Base-by-base conservation (phyloP, 345 rosid genomes). In the Syzygium aqueum region DNA sequence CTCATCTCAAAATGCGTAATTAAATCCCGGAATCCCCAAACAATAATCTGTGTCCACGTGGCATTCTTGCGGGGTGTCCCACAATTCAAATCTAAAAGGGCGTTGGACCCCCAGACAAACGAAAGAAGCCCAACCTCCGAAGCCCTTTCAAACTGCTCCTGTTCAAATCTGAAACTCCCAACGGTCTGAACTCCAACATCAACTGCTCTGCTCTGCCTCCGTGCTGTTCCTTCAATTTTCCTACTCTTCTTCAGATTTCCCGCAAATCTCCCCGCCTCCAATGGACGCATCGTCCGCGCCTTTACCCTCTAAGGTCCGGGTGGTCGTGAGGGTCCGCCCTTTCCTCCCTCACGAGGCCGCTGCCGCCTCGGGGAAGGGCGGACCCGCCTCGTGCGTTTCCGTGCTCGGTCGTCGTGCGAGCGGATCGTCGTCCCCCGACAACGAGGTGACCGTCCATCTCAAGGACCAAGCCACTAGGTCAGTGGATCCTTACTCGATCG, bases 401-500 rank as follows among this genome's bases (percentile, higher is more conserved):
- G 92, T 94, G 43, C 89, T 90, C 53, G 91, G 84, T 88, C 91
- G 84, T 88, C 91, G 85, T 67, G 92, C 89, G 82, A 52, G 10
- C 6, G 91, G 86, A 4, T 86, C 89, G 25, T 27, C 84, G 9
- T 27, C 82, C 49, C 49, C 82, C 49, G 49, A 73, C 49, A 91
- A 88, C 16, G 96, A 95, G 90, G 98, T 96, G 16, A 37, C 95
- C 0, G 96, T 97, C 86, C 86, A 87, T 53, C 94, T 97, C 51
- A 93, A 93, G 87, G 98, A 97, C 88, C 96, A 95, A 16, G 88
- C 89, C 28, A 94, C 93, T 85, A 94, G 95, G 99, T 96, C 57
- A 89, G 91, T 12, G 53, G 11, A 0, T 51, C 11, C 40, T 40
- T 67, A 52, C 51, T 73, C 82, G 7, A 37, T 19, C 27, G 82